phyloP scores from a whole-genome alignment of 2,329 filamentous ascomycete species.

The Ceratocystis albifundus region DNA sequence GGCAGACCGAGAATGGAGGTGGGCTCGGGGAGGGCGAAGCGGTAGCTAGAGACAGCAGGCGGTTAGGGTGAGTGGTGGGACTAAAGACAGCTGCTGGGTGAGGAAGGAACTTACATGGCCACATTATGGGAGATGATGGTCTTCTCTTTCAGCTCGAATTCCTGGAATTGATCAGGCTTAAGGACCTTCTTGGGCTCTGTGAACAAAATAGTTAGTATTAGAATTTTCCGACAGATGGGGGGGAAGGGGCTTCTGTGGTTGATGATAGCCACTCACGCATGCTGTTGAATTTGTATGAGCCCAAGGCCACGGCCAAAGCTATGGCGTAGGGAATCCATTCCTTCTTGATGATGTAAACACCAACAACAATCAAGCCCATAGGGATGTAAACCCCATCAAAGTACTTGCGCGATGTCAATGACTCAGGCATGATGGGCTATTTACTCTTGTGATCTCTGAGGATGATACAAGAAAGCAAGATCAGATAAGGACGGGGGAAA shows the following conservation, averaged over 20 bases:
- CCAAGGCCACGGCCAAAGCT: slow-evolving; percentile 52
- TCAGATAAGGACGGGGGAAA: slow-evolving; percentile 13
- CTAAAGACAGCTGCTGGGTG: not conserved
- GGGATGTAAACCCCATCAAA: slow-evolving; percentile 76
- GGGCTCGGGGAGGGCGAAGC: slow-evolving; percentile 70
- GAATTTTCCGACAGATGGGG: not conserved
- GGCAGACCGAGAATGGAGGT: slow-evolving; percentile 83
- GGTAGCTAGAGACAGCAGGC: slow-evolving; percentile 51
- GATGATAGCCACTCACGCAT: slow-evolving; percentile 46
- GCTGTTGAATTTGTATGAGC: slow-evolving; percentile 58
- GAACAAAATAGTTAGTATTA: slow-evolving; percentile 7
- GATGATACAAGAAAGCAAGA: not conserved
- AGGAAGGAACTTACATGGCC: slow-evolving; percentile 56
- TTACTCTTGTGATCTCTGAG: not conserved
- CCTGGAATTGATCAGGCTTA: slow-evolving; percentile 77
- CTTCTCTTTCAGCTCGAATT: slow-evolving; percentile 90
- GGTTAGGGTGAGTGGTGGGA: not conserved
- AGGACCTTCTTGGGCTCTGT: slow-evolving; percentile 69
- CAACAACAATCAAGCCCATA: slow-evolving; percentile 63
- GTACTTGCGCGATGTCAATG: slow-evolving; percentile 49
- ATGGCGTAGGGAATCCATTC: slow-evolving; percentile 65
- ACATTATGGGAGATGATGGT: slow-evolving; percentile 95
- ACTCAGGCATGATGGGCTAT: slow-evolving; percentile 28
- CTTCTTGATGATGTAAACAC: slow-evolving; percentile 64
- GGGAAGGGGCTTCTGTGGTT: not conserved